A percentile compares a stretch with the other conserved stretches of the same genome.
phyloP scores from a whole-genome alignment of 176 grass and related monocot genomes.

The Aegilops longissima region DNA sequence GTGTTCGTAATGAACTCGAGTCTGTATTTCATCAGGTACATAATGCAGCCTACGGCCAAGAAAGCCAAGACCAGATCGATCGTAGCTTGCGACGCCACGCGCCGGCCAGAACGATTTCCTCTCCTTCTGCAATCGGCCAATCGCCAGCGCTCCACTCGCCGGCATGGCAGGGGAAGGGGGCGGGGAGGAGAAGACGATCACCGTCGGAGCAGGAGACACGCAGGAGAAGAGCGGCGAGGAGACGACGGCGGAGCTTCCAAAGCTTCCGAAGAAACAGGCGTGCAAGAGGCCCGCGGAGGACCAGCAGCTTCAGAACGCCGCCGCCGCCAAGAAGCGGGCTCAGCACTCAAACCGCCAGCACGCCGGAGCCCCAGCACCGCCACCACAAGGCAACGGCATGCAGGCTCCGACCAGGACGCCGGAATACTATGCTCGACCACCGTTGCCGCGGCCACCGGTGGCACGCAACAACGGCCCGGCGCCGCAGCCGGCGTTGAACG shows the following conservation, averaged over 20 bases:
- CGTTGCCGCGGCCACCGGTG: not conserved
- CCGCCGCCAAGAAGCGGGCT: not conserved
- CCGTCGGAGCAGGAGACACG: not conserved
- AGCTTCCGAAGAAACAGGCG: constrained; percentile 3
- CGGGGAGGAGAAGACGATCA: not conserved
- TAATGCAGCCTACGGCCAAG: not conserved
- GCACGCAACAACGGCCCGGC: not conserved
- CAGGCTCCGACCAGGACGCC: not conserved
- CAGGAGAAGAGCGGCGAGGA: not conserved
- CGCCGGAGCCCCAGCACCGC: not conserved
- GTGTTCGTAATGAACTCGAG: not conserved
- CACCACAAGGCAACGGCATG: not conserved
- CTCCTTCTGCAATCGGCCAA: not conserved
- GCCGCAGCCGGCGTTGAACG: not conserved
- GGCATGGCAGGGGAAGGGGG: not conserved
- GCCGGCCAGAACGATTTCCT: not conserved
- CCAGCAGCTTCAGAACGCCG: not conserved
- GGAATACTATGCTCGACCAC: not conserved
- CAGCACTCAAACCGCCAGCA: not conserved
- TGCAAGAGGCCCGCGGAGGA: constrained; percentile 30
- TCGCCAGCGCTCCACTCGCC: not conserved
- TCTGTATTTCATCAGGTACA: not conserved
- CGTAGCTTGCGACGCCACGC: not conserved
- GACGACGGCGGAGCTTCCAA: not conserved
- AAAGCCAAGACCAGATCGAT: not conserved